phyloP scores from a whole-genome alignment of 2,329 filamentous ascomycete genomes.

The Aspergillus brunneoviolaceus region DNA sequence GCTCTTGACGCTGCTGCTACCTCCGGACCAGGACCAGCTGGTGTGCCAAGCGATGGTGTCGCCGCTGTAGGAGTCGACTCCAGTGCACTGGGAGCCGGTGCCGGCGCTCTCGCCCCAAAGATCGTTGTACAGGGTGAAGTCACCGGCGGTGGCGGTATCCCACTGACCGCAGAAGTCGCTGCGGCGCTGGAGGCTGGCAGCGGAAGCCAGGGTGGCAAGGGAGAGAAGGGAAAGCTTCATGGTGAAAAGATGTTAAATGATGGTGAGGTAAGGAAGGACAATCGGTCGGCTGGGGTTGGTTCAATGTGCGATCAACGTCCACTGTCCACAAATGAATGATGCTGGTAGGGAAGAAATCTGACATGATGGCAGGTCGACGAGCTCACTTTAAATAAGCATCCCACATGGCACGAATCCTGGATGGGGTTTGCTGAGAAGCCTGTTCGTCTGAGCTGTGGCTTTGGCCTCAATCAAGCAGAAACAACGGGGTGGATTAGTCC shows the following conservation, averaged over 20 bases:
- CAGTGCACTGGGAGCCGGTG: slow-evolving; percentile 46
- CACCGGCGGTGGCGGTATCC: slow-evolving; percentile 37
- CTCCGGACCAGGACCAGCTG: slow-evolving; percentile 47
- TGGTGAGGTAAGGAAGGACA: neutral
- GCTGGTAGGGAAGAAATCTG: slow-evolving; percentile 3
- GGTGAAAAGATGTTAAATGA: slow-evolving; percentile 10
- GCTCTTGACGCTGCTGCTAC: slow-evolving; percentile 46
- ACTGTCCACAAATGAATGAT: slow-evolving; percentile 3
- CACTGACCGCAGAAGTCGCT: slow-evolving; percentile 44
- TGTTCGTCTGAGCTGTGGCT: neutral
- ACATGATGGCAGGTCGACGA: neutral
- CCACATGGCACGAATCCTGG: neutral
- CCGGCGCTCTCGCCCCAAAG: slow-evolving; percentile 49
- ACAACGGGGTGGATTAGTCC: slow-evolving; percentile 4
- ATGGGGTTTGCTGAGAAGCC: neutral
- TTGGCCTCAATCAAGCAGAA: slow-evolving; percentile 4
- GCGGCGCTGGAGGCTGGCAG: slow-evolving; percentile 27
- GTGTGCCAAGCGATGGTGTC: slow-evolving; percentile 46
- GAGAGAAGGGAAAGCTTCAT: slow-evolving; percentile 32
- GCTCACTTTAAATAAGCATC: slow-evolving; percentile 1
- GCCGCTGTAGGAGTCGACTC: slow-evolving; percentile 37
- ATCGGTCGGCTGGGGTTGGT: slow-evolving; percentile 1
- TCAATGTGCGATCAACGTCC: slow-evolving; percentile 9
- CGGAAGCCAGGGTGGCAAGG: slow-evolving; percentile 25
- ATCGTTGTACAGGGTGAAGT: slow-evolving; percentile 55